Evolutionary conservation across 2,329 filamentous ascomycete species (phyloP), one percentile per base, ranked within the genome.

Genomic region (Penicillium sp.): DNA sequence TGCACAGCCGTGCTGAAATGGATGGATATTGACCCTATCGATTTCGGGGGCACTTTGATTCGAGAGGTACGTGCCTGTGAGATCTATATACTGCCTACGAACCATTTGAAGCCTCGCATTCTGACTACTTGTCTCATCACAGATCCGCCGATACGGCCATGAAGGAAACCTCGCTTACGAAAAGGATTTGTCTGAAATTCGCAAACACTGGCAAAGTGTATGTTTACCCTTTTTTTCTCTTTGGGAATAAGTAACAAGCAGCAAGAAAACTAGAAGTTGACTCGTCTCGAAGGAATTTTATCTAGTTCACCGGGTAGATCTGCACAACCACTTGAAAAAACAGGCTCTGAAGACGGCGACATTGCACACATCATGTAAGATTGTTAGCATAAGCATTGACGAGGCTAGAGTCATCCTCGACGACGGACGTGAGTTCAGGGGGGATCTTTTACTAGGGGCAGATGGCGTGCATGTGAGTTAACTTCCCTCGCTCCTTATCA

Each of bases 241-340:
- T n/a, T n/a, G n/a, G 8, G 16, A 24, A 46, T 18, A 12, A 46
- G 12, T 7, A 47, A 24, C 18, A 16, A 20, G 14, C 20, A 24
- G n/a, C n/a, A 20, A 23, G 20, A 23, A 49, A 28, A 49, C 11
- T 20, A 5, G 9, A 2, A n/a, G 3, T 12, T 1, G 5, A 48
- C 30, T 16, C 21, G 7, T 30, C 14, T n/a, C 2, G 18, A 16
- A 68, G 66, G 66, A 65, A 56, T 68, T 63, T 59, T 70, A 67
- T 38, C 64, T 72, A 2, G 67, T 71, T 11, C 74, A 77, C 58
- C 68, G 75, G n/a, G 70, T 76, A 23, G 75, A 77, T 57, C 62
- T 78, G 45, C 75, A 77, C 58, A 69, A 68, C 24, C 61, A 68
- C 20, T 61, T 76, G 3, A 70, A 71, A 49, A 26, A 65, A 20